Conservation (phyloP, 306 rosid species). For the Lagenaria siceraria region DNA sequence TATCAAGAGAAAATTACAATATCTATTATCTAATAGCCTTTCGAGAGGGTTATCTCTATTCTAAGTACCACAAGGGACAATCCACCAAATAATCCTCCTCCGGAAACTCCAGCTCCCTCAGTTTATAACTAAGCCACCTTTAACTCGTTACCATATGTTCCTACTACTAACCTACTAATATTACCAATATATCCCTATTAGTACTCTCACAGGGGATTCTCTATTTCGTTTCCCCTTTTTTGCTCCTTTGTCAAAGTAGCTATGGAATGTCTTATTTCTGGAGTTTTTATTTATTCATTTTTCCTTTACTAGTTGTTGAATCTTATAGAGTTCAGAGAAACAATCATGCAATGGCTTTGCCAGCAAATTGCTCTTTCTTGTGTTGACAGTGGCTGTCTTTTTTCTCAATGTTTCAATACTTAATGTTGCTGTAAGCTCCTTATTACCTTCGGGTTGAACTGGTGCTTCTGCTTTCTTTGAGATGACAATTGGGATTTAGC, state of each 20-base stretch:
- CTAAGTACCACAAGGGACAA: not conserved
- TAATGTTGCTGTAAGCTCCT: not conserved
- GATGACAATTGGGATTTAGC: too few species aligned
- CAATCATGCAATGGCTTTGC: not conserved
- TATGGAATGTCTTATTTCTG: not conserved
- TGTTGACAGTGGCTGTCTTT: not conserved
- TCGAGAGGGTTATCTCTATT: not conserved
- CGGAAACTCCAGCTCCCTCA: not conserved
- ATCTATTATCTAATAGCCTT: not conserved
- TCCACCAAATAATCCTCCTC: not conserved
- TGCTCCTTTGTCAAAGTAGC: not conserved
- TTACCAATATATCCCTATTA: too few species aligned
- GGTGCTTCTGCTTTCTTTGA: too few species aligned
- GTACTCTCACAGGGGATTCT: not conserved
- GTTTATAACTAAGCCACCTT: not conserved
- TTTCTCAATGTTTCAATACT: not conserved
- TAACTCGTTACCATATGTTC: too few species aligned
- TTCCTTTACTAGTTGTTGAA: not conserved
- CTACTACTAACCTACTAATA: too few species aligned
- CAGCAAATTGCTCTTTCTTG: not conserved
- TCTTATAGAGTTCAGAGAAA: not conserved
- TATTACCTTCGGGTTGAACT: too few species aligned
- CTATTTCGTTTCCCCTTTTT: not conserved
- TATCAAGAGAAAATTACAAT: not conserved
- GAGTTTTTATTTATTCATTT: not conserved